Evolutionary conservation across 495 filamentous ascomycete genomes (phyloP).

Genomic region (Alectoria sarmentosa): DNA sequence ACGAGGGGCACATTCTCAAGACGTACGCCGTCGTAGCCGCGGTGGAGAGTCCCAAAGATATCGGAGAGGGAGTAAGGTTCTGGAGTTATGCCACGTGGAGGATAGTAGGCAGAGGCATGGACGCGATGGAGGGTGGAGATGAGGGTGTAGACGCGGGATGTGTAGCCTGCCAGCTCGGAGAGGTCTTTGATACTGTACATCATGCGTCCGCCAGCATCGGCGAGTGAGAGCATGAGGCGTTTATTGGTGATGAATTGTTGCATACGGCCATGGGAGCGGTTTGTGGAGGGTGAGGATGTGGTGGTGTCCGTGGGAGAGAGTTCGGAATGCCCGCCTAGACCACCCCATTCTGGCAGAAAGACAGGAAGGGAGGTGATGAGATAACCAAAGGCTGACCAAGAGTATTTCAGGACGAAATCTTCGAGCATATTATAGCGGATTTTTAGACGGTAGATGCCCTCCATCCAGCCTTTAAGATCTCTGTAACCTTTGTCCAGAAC

Average conservation of each 20-base stretch:
- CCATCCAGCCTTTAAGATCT: conserved; percentile 90
- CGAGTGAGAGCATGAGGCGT: conserved; percentile 93
- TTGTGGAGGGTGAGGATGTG: conserved; percentile 29
- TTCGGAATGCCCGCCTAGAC: conserved; percentile 65
- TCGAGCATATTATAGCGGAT: conserved; percentile 98
- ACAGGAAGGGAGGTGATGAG: conserved; percentile 86
- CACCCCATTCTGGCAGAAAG: conserved; percentile 93
- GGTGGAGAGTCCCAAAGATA: conserved; percentile 85
- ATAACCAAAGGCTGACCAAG: conserved; percentile 97
- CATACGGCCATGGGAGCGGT: conserved; percentile 78
- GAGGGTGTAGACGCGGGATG: conserved; percentile 89
- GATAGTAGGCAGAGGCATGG: conserved; percentile 80
- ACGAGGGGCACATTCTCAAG: conserved; percentile 92
- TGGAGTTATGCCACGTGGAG: conserved; percentile 54
- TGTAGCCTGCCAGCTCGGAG: conserved; percentile 93
- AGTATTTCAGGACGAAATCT: conserved; percentile 96
- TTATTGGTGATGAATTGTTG: conserved; percentile 99
- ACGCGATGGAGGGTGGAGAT: conserved; percentile 92
- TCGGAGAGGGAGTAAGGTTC: conserved; percentile 86
- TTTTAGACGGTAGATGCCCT: conserved; percentile 90
- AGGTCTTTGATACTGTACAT: conserved; percentile 99
- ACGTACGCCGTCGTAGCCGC: conserved; percentile 88
- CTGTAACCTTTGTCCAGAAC: conserved; percentile 87
- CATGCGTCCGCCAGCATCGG: conserved; percentile 93
- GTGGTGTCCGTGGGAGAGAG: conserved; percentile 36